phyloP scores from a whole-genome alignment of 2,329 filamentous ascomycete species.

The Sarocladium strictum region DNA sequence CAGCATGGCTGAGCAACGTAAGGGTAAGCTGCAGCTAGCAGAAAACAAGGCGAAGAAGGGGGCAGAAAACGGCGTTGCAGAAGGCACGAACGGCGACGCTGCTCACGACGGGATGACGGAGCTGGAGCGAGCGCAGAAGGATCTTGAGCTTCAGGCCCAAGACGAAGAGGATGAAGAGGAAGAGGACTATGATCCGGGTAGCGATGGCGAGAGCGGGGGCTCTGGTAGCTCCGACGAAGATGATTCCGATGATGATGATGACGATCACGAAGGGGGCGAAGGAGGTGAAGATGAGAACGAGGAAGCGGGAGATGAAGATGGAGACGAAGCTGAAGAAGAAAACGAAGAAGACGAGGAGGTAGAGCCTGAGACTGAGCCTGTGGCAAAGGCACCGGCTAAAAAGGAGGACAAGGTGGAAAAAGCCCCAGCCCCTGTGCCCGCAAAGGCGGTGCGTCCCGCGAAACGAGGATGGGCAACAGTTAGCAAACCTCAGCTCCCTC shows the following conservation, averaged over 20 bases:
- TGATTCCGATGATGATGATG: conserved; percentile 47
- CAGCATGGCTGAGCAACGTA: conserved; percentile 63
- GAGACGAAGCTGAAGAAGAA: conserved; percentile 17
- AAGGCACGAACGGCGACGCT: conserved; percentile 24
- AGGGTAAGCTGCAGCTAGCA: conserved; percentile 56
- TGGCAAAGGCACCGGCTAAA: background rate
- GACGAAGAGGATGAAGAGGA: conserved; percentile 60
- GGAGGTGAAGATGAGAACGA: conserved; percentile 18
- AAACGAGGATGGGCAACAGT: conserved; percentile 10
- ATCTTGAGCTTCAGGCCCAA: conserved; percentile 47
- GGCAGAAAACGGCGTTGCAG: conserved; percentile 27
- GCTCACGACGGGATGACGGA: conserved; percentile 38
- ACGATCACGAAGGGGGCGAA: conserved; percentile 30
- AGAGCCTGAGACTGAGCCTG: conserved; percentile 10
- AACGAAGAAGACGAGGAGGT: conserved; percentile 14
- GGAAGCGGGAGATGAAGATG: conserved; percentile 17
- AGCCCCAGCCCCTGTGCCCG: background rate
- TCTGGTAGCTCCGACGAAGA: conserved; percentile 45
- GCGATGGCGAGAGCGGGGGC: conserved; percentile 53
- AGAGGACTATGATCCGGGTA: conserved; percentile 61
- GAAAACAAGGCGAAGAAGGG: conserved; percentile 51
- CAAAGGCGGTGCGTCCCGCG: conserved; percentile 1
- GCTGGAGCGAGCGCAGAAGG: conserved; percentile 42
- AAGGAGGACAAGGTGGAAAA: too few relatives aligned
- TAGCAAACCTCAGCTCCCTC: conserved; percentile 5